Percentiles rank a stretch among this genome's conserved stretches.
phyloP scores from a whole-genome alignment of 2,329 filamentous ascomycete genomes.

The Fusarium tanahbumbuense region DNA sequence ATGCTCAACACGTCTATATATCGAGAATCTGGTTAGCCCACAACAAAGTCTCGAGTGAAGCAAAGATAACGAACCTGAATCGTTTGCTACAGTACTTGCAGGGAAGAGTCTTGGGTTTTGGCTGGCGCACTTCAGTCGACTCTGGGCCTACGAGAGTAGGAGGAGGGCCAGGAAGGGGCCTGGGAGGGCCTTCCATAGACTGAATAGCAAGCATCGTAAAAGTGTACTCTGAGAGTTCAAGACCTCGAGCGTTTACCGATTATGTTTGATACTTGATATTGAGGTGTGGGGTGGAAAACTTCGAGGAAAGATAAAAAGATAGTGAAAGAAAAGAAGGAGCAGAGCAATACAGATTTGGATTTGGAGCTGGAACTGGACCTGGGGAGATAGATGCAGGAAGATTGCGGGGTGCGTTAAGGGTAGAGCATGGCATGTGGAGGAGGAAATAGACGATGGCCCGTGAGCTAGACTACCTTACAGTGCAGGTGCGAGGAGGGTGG shows the following conservation, averaged over 20 bases:
- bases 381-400: conserved; percentile 44
- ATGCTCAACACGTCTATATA: conserved; percentile 69
- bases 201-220: conserved; percentile 64
- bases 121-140: conserved; percentile 63
- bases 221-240: conserved; percentile 31
- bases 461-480: conserved; percentile 25
- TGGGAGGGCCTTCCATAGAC: conserved; percentile 62
- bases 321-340: conserved; percentile 30
- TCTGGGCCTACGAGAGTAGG: conserved; percentile 54
- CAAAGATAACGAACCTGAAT: conserved; percentile 63
- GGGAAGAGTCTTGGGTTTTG: conserved; percentile 71
- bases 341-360: conserved; percentile 30
- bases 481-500: conserved; percentile 24
- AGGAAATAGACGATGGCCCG: conserved; percentile 44
- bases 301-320: conserved; percentile 31
- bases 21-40: conserved; percentile 31
- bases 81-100: conserved; percentile 73
- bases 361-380: conserved; percentile 48
- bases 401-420: conserved; percentile 48
- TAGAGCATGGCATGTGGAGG: conserved; percentile 45
- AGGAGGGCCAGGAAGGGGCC: conserved; percentile 43
- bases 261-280: conserved; percentile 16
- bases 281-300: conserved; percentile 37
- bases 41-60: conserved; percentile 17
- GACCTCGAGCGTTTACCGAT: conserved; percentile 20